These are phyloP conservation scores for Blastomyces parvus DNA, from an alignment of 2,329 filamentous ascomycete species.

Conservation along the genomic window DNA sequence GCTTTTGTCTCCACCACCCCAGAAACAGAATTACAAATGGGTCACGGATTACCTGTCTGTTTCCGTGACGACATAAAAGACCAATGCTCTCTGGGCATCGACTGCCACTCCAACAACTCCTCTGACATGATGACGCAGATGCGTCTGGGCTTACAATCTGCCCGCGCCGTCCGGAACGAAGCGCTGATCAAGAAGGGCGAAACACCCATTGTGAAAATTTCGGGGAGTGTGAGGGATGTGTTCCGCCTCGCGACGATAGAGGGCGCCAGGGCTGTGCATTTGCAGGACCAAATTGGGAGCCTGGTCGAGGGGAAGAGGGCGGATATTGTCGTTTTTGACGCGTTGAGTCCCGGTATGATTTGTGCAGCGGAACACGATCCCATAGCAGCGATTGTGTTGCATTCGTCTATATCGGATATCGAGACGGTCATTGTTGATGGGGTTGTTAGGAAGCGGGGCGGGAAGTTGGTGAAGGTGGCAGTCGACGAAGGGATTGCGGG, in stretches of 20 bases:
- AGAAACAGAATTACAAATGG: conserved; percentile 27
- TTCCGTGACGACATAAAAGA: conserved; percentile 18
- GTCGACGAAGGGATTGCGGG: background rate
- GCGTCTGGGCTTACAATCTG: conserved; percentile 21
- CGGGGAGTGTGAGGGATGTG: conserved; percentile 20
- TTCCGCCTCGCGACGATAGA: conserved; percentile 25
- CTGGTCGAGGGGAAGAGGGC: conserved; percentile 23
- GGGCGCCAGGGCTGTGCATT: conserved; percentile 22
- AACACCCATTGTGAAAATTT: conserved; percentile 12
- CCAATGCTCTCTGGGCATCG: conserved; percentile 23
- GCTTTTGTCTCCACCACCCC: conserved; percentile 23
- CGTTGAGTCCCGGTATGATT: conserved; percentile 20
- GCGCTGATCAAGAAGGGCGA: conserved; percentile 10
- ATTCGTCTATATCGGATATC: conserved; percentile 22
- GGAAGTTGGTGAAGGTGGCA: conserved; percentile 10
- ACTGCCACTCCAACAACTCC: conserved; percentile 26
- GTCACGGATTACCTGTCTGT: conserved; percentile 21
- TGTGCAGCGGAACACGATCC: conserved; percentile 23
- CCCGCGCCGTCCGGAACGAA: conserved; percentile 17
- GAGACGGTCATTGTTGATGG: conserved; percentile 26
- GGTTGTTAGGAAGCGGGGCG: conserved; percentile 5
- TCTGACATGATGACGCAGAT: conserved; percentile 22
- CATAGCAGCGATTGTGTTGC: conserved; percentile 24
- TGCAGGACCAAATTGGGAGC: conserved; percentile 22
- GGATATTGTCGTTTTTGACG: conserved; percentile 26